These are phyloP conservation scores for Vicia faba DNA, from an alignment of 306 rosid genomes.

Conservation along the genomic window DNA sequence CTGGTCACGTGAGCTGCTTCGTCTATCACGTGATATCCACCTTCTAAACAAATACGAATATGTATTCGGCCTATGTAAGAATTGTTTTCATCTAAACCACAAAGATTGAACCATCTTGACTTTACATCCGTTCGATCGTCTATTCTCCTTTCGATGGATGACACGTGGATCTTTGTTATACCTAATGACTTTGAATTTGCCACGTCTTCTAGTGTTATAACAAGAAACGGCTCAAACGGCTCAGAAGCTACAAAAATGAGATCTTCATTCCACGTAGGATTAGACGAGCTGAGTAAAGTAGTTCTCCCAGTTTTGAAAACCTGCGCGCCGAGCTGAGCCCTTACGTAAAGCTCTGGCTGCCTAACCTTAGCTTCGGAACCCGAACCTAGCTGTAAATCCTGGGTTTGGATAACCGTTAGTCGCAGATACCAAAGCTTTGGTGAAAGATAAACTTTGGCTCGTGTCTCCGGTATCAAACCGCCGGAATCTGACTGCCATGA, in stretches of 20 bases:
- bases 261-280: conserved; percentile 83
- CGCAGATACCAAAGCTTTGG: conserved; percentile 93
- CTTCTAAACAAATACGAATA: conserved; percentile 71
- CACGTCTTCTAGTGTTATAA: conserved; percentile 55
- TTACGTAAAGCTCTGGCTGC: conserved; percentile 61
- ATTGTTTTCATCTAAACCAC: conserved; percentile 50
- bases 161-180: conserved; percentile 59
- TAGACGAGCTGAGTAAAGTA: conserved; percentile 45
- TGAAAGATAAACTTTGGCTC: conserved; percentile 88
- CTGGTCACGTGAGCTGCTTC: conserved; percentile 89
- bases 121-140: conserved; percentile 62
- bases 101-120: conserved; percentile 80
- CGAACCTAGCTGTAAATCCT: conserved; percentile 64
- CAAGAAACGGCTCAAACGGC: conserved; percentile 83
- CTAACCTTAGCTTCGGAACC: conserved; percentile 53
- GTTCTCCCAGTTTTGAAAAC: conserved; percentile 67
- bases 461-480: conserved; percentile 76
- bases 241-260: conserved; percentile 78
- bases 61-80: conserved; percentile 72
- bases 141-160: conserved; percentile 59
- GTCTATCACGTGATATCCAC: conserved; percentile 90
- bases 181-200: conserved; percentile 52
- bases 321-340: conserved; percentile 77
- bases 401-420: conserved; percentile 96
- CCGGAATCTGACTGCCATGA: conserved; percentile 97